These are phyloP conservation scores for Rhypophila decipiens DNA, from an alignment of 495 filamentous ascomycete species.

Conservation along the genomic window DNA sequence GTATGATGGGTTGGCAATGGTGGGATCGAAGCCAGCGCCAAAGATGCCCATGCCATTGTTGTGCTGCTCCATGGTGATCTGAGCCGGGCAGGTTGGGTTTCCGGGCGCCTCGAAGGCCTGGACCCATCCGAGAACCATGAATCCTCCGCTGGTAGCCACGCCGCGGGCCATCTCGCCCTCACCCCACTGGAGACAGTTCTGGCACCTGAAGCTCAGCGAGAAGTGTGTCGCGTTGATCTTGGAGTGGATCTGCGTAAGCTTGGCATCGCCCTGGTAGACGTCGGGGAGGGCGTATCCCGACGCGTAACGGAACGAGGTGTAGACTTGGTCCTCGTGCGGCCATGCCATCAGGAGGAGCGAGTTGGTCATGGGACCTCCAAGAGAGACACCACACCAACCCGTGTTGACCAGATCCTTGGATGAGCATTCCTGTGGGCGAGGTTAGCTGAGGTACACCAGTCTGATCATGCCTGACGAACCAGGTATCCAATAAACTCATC, in stretches of 20 bases:
- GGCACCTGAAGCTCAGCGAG: slow-evolving; percentile 55
- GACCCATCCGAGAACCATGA: slow-evolving; percentile 27
- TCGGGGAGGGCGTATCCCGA: slow-evolving; percentile 52
- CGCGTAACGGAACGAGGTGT: slow-evolving; percentile 51
- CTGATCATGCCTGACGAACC: slow-evolving; percentile 22
- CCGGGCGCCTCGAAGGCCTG: slow-evolving; percentile 26
- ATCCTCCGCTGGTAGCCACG: slow-evolving; percentile 16
- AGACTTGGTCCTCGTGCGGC: slow-evolving; percentile 40
- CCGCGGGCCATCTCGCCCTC: slow-evolving; percentile 15
- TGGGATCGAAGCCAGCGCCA: slow-evolving; percentile 30
- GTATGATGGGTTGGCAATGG: slow-evolving; percentile 45
- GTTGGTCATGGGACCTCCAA: slow-evolving; percentile 52
- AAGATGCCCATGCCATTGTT: slow-evolving; percentile 38
- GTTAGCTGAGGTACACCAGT: slow-evolving; percentile 6
- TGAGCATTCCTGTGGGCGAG: slow-evolving; percentile 24
- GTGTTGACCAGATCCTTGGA: slow-evolving; percentile 16
- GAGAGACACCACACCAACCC: slow-evolving; percentile 55
- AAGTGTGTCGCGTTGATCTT: slow-evolving; percentile 49
- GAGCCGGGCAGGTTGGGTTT: slow-evolving; percentile 27
- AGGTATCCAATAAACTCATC: slow-evolving; percentile 55
- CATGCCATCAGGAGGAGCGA: slow-evolving; percentile 53
- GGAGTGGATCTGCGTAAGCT: slow-evolving; percentile 49
- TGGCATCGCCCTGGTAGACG: slow-evolving; percentile 52
- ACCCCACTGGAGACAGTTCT: slow-evolving; percentile 54
- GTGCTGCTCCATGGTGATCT: slow-evolving; percentile 27